Evolutionary conservation across 805 yeast genomes (phyloP).

Genomic region (Starmera amethionina): DNA sequence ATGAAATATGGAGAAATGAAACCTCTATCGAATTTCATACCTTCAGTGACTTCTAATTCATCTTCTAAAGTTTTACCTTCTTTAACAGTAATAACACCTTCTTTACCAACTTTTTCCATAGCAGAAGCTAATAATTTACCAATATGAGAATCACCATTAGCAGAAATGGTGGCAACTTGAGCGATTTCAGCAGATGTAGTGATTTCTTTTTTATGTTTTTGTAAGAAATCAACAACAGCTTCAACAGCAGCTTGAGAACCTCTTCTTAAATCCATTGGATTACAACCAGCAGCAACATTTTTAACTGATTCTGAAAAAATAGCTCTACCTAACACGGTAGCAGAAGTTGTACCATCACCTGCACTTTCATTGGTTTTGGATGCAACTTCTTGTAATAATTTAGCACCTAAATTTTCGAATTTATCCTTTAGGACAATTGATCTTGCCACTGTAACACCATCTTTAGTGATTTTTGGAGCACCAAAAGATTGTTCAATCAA

Average conservation of each 20-base stretch:
- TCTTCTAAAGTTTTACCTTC: constrained; percentile 97
- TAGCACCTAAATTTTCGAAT: constrained; percentile 95
- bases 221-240: constrained; percentile 79
- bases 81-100: constrained; percentile 96
- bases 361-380: constrained; percentile 95
- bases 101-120: constrained; percentile 98
- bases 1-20: constrained; percentile 94
- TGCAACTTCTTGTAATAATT: constrained; percentile 91
- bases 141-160: constrained; percentile 90
- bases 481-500: constrained; percentile 95
- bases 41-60: constrained; percentile 94
- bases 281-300: constrained; percentile 98
- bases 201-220: constrained; percentile 81
- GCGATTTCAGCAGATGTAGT: constrained; percentile 93
- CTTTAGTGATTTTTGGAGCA: constrained; percentile 96
- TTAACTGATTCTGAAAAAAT: constrained; percentile 92
- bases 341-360: constrained; percentile 98
- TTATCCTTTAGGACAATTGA: constrained; percentile 76
- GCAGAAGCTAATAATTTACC: constrained; percentile 89
- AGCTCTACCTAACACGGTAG: constrained; percentile 92
- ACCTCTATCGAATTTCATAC: constrained; percentile 98
- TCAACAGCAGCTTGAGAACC: constrained; percentile 97
- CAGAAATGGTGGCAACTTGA: constrained; percentile 96
- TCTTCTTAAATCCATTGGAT: constrained; percentile 96
- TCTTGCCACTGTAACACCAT: constrained; percentile 95